Percentiles rank a stretch among this genome's conserved stretches.
Evolutionary conservation across 106 monocot species (phyloP).

Genomic region (Phalaenopsis equestris): DNA sequence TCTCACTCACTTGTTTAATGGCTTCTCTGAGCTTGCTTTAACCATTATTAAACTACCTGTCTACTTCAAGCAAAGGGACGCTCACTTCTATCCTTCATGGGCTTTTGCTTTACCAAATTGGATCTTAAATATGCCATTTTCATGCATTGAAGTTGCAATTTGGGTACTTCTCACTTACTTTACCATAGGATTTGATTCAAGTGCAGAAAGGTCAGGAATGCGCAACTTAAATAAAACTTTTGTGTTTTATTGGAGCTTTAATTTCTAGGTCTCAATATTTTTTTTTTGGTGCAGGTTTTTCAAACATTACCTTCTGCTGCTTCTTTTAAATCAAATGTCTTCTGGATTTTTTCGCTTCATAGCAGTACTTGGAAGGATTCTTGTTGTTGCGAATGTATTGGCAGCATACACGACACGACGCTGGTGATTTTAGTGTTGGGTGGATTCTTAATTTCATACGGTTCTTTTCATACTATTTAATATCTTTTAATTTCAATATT

Average conservation of each 20-base stretch:
- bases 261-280: not conserved
- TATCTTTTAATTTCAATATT: conserved; percentile 1
- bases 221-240: not conserved
- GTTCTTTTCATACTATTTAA: conserved; percentile 10
- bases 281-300: conserved; percentile 31
- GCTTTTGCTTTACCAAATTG: not conserved
- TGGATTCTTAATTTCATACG: conserved; percentile 55
- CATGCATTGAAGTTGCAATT: not conserved
- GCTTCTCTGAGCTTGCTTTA: conserved; percentile 1
- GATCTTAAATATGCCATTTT: not conserved
- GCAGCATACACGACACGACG: conserved; percentile 40
- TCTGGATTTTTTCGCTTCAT: conserved; percentile 52
- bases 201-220: not conserved
- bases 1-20: not conserved
- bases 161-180: conserved; percentile 3
- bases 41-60: not conserved
- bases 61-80: conserved; percentile 5
- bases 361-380: conserved; percentile 36
- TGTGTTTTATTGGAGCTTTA: not conserved
- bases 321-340: conserved; percentile 59
- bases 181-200: conserved; percentile 5
- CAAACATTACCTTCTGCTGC: conserved; percentile 49
- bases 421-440: conserved; percentile 49
- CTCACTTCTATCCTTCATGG: not conserved
- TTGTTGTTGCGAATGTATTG: conserved; percentile 53